These are phyloP conservation scores for Pichia paraexigua DNA, from an alignment of 805 yeast species.

Conservation along the genomic window DNA sequence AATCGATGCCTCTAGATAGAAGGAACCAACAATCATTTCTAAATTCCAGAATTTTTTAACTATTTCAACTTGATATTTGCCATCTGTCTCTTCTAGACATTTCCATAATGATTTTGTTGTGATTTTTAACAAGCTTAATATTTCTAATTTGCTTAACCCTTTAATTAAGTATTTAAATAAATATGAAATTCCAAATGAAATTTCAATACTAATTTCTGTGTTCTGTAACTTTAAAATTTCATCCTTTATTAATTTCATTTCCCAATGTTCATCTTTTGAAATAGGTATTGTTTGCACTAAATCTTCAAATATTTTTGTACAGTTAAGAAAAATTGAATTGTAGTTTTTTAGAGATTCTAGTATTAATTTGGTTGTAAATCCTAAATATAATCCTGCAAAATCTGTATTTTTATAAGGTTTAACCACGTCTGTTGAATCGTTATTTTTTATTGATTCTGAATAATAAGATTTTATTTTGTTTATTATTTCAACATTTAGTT, in stretches of 20 bases:
- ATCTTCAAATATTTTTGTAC: conserved; percentile 29
- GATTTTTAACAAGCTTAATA: conserved; percentile 33
- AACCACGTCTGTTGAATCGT: not conserved
- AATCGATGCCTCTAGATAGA: conserved; percentile 67
- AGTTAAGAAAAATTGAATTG: conserved; percentile 21
- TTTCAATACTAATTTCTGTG: conserved; percentile 18
- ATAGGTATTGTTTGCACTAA: conserved; percentile 41
- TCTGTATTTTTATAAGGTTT: conserved; percentile 39
- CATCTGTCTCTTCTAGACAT: conserved; percentile 40
- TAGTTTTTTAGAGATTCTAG: conserved; percentile 10
- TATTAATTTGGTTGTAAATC: conserved; percentile 22
- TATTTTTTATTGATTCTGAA: not conserved
- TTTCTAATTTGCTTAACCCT: conserved; percentile 27
- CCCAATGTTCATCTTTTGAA: conserved; percentile 22
- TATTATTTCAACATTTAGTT: conserved; percentile 8
- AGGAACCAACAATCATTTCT: conserved; percentile 42
- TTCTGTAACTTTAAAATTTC: conserved; percentile 20
- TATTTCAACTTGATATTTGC: conserved; percentile 59
- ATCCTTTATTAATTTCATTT: conserved; percentile 21
- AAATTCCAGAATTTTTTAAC: conserved; percentile 58
- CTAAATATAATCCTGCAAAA: conserved; percentile 34
- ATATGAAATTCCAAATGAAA: conserved; percentile 37
- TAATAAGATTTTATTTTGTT: conserved; percentile 16
- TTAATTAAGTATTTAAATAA: conserved; percentile 32
- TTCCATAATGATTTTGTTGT: conserved; percentile 46